Evolutionary conservation across 306 rosid genomes (phyloP).

Genomic region (Lathyrus aphaca): DNA sequence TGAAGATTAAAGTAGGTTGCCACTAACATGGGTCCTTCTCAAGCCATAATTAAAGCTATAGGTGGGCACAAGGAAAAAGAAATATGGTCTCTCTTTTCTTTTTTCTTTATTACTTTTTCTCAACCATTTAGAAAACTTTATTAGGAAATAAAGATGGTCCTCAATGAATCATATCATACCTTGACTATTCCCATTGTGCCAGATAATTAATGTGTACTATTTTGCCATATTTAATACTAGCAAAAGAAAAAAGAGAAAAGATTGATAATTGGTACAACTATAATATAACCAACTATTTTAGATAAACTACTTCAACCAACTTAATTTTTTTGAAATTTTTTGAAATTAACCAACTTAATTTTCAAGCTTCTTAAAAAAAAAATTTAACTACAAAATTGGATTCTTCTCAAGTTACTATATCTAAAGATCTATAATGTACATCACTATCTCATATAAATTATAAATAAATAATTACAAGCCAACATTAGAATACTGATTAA

Average conservation of each 20-base stretch:
- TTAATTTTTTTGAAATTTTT: no score
- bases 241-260: no score
- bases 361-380: neutral
- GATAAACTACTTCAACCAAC: no score
- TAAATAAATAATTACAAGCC: neutral
- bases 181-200: slow-evolving; percentile 36
- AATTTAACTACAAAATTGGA: neutral
- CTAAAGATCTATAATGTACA: neutral
- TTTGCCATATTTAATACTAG: slow-evolving; percentile 11
- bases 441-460: neutral
- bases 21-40: slow-evolving; percentile 62
- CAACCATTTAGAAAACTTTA: slow-evolving; percentile 43
- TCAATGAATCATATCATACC: slow-evolving; percentile 34
- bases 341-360: no score
- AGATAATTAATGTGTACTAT: slow-evolving; percentile 17
- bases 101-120: slow-evolving; percentile 43
- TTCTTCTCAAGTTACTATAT: neutral
- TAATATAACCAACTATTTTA: no score
- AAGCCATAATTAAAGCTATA: slow-evolving; percentile 67
- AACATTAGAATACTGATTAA: neutral
- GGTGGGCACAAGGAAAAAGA: slow-evolving; percentile 45
- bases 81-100: slow-evolving; percentile 23
- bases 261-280: no score
- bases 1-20: slow-evolving; percentile 50
- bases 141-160: slow-evolving; percentile 43